Percentiles rank a stretch among this genome's conserved stretches.
Conservation (phyloP, 257 asterid genomes). For the Mentha longifolia region DNA sequence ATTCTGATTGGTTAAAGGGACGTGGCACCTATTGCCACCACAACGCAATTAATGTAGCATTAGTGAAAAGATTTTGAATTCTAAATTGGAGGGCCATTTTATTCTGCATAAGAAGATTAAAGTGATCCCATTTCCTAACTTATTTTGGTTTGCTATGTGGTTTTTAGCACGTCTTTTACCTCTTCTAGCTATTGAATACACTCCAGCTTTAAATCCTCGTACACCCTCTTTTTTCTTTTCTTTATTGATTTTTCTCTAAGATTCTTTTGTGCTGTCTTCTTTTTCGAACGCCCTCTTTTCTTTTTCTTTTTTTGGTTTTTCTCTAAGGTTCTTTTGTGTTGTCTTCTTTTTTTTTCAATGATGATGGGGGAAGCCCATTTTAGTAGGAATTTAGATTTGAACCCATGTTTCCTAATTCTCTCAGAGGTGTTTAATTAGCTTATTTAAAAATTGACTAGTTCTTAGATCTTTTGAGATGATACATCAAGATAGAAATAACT, state of each 20-base stretch:
- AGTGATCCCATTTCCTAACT: background rate
- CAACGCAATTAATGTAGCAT: background rate
- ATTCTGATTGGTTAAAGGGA: conserved; percentile 40
- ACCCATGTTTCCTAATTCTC: background rate
- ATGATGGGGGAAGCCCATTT: background rate
- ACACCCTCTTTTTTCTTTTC: background rate
- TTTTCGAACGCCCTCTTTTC: too few species aligned
- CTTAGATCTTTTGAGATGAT: background rate
- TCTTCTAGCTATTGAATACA: background rate
- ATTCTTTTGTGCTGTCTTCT: too few species aligned
- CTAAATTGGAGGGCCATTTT: conserved; percentile 2
- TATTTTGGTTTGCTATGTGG: background rate
- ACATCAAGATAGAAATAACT: background rate
- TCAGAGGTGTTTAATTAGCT: background rate
- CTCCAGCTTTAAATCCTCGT: too few species aligned
- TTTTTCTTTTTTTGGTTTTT: background rate
- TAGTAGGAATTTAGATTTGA: background rate
- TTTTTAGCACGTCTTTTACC: background rate
- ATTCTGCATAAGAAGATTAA: background rate
- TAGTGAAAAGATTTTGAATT: background rate
- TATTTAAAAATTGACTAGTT: background rate
- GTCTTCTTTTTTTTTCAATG: background rate
- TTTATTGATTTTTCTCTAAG: too few species aligned
- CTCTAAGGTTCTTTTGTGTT: background rate
- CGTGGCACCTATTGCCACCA: conserved; percentile 33